Conservation (phyloP, 139 green algal genomes). For the Volvox africanus region DNA sequence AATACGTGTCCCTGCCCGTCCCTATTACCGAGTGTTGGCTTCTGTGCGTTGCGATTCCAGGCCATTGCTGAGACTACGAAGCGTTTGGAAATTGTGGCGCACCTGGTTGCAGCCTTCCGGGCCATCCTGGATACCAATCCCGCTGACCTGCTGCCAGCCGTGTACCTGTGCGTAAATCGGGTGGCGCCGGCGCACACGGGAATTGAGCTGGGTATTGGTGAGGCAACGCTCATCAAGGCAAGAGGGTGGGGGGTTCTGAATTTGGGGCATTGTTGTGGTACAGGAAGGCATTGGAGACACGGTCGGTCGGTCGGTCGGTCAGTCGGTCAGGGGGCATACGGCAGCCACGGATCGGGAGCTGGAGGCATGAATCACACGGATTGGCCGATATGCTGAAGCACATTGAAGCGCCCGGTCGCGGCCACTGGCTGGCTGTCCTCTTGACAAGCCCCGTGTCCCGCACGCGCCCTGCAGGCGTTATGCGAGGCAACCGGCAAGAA, state of each 20-base stretch:
- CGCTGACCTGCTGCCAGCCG: constrained; percentile 85
- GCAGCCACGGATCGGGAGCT: too few relatives aligned
- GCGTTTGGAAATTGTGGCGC: constrained; percentile 78
- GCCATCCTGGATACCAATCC: constrained; percentile 84
- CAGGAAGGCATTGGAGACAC: too few relatives aligned
- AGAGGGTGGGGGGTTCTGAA: not conserved
- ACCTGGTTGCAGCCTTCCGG: constrained; percentile 81
- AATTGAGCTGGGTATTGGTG: constrained; percentile 96
- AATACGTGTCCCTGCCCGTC: too few relatives aligned
- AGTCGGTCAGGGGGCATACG: too few relatives aligned
- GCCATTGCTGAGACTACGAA: constrained; percentile 65
- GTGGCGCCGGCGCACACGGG: constrained; percentile 93
- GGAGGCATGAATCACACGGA: too few relatives aligned
- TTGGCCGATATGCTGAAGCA: too few relatives aligned
- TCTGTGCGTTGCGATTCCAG: not conserved
- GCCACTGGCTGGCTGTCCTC: too few relatives aligned
- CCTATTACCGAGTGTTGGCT: too few relatives aligned
- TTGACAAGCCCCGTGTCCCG: not conserved
- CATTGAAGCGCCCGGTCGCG: too few relatives aligned
- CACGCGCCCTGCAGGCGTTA: constrained; percentile 74
- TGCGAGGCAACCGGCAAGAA: constrained; percentile 87
- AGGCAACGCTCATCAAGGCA: constrained; percentile 93
- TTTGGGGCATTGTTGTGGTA: too few relatives aligned
- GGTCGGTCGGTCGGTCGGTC: too few relatives aligned
- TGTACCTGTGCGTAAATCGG: constrained; percentile 95